These are phyloP conservation scores for Sinapis alba DNA, from an alignment of 441 rosid species.

Conservation along the genomic window DNA sequence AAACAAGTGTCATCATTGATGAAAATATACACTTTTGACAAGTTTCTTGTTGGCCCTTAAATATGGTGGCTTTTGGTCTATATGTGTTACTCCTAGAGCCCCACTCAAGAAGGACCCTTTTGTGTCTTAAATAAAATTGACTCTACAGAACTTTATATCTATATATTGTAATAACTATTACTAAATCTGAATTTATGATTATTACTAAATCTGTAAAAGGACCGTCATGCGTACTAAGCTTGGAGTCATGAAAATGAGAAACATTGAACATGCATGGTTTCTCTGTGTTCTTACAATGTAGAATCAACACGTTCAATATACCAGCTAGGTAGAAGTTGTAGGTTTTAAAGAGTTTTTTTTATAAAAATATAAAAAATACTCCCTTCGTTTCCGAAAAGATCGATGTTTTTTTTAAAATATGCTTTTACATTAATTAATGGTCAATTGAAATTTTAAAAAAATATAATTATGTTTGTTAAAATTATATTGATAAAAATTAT, in stretches of 20 bases:
- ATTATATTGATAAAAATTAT: too few species aligned
- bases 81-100: slow-evolving; percentile 16
- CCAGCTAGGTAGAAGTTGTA: slow-evolving; percentile 7
- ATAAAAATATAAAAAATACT: neutral
- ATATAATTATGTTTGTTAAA: too few species aligned
- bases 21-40: slow-evolving; percentile 31
- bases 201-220: neutral
- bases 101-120: slow-evolving; percentile 28
- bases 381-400: too few species aligned
- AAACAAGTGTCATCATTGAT: slow-evolving; percentile 32
- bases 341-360: neutral
- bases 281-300: slow-evolving; percentile 17
- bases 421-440: too few species aligned
- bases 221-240: slow-evolving; percentile 7
- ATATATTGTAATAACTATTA: neutral
- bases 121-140: slow-evolving; percentile 17
- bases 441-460: too few species aligned
- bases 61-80: slow-evolving; percentile 26
- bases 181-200: neutral
- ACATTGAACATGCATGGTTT: slow-evolving; percentile 30
- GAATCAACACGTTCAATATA: slow-evolving; percentile 2
- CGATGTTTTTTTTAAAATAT: too few species aligned
- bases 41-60: slow-evolving; percentile 25
- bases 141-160: slow-evolving; percentile 3
- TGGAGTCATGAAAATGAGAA: slow-evolving; percentile 26